phyloP scores from a whole-genome alignment of 331 rosid genomes.

The Arachis monticola region DNA sequence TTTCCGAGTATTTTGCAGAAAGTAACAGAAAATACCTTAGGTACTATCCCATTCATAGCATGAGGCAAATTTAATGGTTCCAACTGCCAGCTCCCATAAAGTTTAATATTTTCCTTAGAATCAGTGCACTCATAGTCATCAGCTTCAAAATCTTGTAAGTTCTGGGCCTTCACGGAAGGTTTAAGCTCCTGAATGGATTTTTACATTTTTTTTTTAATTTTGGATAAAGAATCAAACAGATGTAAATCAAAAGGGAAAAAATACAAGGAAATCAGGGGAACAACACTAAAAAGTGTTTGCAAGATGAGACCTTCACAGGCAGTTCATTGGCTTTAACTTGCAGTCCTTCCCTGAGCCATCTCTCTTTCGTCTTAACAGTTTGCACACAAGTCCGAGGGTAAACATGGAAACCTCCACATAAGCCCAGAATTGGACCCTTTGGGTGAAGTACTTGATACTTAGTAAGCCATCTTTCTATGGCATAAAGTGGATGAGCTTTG shows the following conservation, averaged over 20 bases:
- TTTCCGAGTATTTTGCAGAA: conserved; percentile 26
- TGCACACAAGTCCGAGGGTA: conserved; percentile 92
- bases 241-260: conserved; percentile 15
- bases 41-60: conserved; percentile 85
- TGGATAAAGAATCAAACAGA: conserved; percentile 11
- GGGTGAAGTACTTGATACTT: conserved; percentile 85
- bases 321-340: conserved; percentile 80
- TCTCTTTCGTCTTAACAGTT: conserved; percentile 71
- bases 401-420: conserved; percentile 84
- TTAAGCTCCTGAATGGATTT: conserved; percentile 59
- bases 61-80: conserved; percentile 81
- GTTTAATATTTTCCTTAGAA: conserved; percentile 59
- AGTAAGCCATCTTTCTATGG: conserved; percentile 90
- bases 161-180: conserved; percentile 55
- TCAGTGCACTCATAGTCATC: conserved; percentile 56
- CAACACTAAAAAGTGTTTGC: conserved; percentile 35
- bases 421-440: conserved; percentile 86
- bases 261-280: conserved; percentile 25
- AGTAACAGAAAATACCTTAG: conserved; percentile 62
- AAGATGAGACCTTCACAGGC: conserved; percentile 73
- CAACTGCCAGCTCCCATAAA: conserved; percentile 90
- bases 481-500: conserved; percentile 79
- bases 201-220: not conserved
- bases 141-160: conserved; percentile 61
- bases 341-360: conserved; percentile 94